Conservation (phyloP, 768 basidiomycete species). For the Podaxis sp. region DNA sequence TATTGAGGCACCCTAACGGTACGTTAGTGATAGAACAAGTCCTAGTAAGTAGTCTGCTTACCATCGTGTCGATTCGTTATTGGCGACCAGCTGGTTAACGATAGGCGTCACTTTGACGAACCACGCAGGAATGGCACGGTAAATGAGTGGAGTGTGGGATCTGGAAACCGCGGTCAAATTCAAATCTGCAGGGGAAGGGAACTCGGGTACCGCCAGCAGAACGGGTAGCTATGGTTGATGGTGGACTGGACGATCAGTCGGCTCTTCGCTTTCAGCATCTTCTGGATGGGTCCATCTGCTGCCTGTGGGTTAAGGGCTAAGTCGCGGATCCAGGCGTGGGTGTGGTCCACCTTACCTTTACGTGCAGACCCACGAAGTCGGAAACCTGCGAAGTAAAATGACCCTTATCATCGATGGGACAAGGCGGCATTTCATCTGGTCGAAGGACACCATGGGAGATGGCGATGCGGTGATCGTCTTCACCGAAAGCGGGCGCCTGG, state of each 20-base stretch:
- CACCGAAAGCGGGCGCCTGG: conserved; percentile 97
- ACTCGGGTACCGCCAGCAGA: conserved; percentile 83
- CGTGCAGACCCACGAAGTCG: conserved; percentile 84
- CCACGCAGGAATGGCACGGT: conserved; percentile 96
- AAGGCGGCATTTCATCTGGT: conserved; percentile 91
- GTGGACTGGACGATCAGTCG: conserved; percentile 87
- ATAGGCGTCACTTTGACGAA: conserved; percentile 88
- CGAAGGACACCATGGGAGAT: conserved; percentile 80
- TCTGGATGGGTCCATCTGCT: conserved; percentile 94
- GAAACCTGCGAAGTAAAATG: conserved; percentile 86
- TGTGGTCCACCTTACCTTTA: conserved; percentile 63
- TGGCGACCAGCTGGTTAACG: conserved; percentile 81
- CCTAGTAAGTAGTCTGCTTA: conserved; percentile 26
- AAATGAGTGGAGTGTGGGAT: conserved; percentile 92
- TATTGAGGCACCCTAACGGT: conserved; percentile 79
- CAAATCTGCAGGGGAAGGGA: background rate
- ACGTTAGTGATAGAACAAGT: background rate
- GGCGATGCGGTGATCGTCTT: conserved; percentile 96
- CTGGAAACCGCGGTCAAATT: conserved; percentile 35
- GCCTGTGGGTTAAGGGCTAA: conserved; percentile 41
- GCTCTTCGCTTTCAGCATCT: conserved; percentile 81
- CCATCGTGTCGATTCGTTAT: conserved; percentile 93
- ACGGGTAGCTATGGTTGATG: conserved; percentile 90
- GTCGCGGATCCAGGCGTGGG: background rate
- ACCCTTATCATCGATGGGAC: conserved; percentile 90